phyloP scores from a whole-genome alignment of 192 early-diverging fungal species.

The Nowakowskiella sp. region DNA sequence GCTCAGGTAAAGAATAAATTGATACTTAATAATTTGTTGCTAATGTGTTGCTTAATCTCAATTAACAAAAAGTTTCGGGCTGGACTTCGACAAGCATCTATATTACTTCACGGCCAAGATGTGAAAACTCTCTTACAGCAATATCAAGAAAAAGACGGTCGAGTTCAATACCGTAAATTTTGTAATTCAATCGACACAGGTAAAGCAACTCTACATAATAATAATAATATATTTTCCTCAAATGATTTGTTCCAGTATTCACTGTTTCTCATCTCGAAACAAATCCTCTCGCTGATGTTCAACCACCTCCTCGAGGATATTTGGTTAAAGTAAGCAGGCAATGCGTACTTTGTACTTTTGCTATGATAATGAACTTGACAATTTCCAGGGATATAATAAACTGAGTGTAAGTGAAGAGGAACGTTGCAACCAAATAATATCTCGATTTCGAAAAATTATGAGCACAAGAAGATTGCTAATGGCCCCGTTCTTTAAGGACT shows the following conservation, averaged over 20 bases:
- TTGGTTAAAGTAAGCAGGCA: constrained; percentile 17
- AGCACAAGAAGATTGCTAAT: constrained; percentile 34
- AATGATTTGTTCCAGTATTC: constrained; percentile 27
- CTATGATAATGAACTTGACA: background rate
- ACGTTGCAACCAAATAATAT: constrained; percentile 30
- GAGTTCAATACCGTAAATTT: constrained; percentile 34
- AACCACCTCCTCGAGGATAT: constrained; percentile 33
- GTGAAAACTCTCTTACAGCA: constrained; percentile 22
- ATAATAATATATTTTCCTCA: background rate
- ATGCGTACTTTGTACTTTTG: background rate
- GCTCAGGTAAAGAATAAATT: constrained; percentile 20
- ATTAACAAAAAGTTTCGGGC: constrained; percentile 30
- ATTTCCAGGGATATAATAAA: constrained; percentile 24
- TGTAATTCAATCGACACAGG: constrained; percentile 37
- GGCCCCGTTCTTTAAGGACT: constrained; percentile 44
- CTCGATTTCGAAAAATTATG: constrained; percentile 23
- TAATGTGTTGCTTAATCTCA: constrained; percentile 10
- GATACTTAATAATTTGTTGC: constrained; percentile 1
- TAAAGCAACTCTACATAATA: constrained; percentile 5
- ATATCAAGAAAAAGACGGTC: constrained; percentile 29
- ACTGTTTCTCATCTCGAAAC: constrained; percentile 41
- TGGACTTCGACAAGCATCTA: constrained; percentile 27
- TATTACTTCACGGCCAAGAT: constrained; percentile 24
- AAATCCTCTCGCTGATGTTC: constrained; percentile 35
- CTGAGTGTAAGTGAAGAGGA: constrained; percentile 33